Base-by-base conservation (phyloP, 495 filamentous ascomycete genomes). In the Aspergillus affinis region DNA sequence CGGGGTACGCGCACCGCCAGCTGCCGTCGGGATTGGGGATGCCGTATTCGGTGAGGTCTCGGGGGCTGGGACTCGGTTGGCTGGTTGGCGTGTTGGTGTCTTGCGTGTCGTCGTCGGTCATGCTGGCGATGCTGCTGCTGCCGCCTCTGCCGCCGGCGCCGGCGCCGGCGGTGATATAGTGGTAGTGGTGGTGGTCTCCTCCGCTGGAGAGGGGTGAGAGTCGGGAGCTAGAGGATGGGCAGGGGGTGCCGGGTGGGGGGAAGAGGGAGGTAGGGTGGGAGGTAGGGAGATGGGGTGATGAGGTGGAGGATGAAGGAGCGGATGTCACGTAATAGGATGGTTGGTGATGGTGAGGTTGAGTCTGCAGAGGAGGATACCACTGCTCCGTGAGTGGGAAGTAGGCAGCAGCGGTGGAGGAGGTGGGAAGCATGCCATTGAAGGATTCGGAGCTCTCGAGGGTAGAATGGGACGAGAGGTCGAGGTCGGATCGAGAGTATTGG, bases 1-100 rank as follows among this genome's bases (percentile, higher is more conserved):
- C 77, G 1, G 79, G 82, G 65, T 84, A 81, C 8, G 78, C 79
- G 65, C 85, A 88, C 41, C 76, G 79, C 83, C 82, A 87, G 47
- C 65, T 67, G 0, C 70, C 71, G 6, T 75, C 72, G 5, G 61
- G 58, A 6, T 67, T 64, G 18, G 61, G 68, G 32, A 69, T 67
- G 0, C 75, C 75, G 59, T 73, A 77, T 27, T 65, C 59, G 6
- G 66, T 47, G 23, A 60, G 21, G 61, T 67, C 49, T 26, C 56
- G 52, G 32, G 48, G 23, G 44, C 41, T 44, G 32, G 45, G 23
- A 29, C 41, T 44, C 23, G 45, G 47, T 2, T 17, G 51, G 47
- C 21, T 57, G 13, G 47, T 51, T 18, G n/a, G 50, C n/a, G 27
- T 54, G 15, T 27, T 30, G 44, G 49, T 41, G n/a, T 18, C 44